Conservation (phyloP, 176 grass and related monocot genomes). For the Urochloa ruziziensis region DNA sequence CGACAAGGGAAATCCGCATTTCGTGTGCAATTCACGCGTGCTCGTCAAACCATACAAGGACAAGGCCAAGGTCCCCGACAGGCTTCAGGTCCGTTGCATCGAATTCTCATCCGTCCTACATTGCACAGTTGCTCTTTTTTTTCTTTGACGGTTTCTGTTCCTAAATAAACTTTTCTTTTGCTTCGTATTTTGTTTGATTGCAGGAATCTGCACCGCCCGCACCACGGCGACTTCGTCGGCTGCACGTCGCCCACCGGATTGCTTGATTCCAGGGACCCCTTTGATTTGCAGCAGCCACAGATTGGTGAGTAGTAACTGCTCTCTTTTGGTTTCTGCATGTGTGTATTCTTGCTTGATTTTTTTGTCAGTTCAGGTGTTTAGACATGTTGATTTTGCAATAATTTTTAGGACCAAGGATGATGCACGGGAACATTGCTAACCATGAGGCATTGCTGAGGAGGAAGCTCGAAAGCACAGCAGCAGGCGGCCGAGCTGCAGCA, state of each 20-base stretch:
- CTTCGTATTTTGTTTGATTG: neutral
- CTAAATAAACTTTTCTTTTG: neutral
- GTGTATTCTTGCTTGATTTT: neutral
- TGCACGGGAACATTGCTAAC: slow-evolving; percentile 35
- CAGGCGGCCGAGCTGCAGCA: slow-evolving; percentile 66
- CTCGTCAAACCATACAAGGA: slow-evolving; percentile 97
- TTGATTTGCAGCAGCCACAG: slow-evolving; percentile 59
- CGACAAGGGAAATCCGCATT: slow-evolving; percentile 78
- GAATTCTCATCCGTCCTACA: too few species aligned
- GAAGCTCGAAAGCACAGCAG: slow-evolving; percentile 69
- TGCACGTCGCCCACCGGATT: slow-evolving; percentile 60
- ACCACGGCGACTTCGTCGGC: slow-evolving; percentile 55
- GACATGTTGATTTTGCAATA: neutral
- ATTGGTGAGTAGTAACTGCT: slow-evolving; percentile 44
- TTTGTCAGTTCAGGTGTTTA: neutral
- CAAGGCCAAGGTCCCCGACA: slow-evolving; percentile 86
- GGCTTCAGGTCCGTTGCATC: slow-evolving; percentile 52
- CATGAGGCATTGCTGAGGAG: slow-evolving; percentile 67
- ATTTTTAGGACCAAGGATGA: slow-evolving; percentile 53
- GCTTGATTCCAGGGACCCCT: slow-evolving; percentile 66
- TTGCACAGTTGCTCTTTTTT: neutral
- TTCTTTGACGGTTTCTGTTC: neutral
- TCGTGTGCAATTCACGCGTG: slow-evolving; percentile 72
- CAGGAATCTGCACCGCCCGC: slow-evolving; percentile 38
- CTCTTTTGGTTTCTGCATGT: neutral